phyloP scores from a whole-genome alignment of 352 stramenopile species.

The Pythium aquatile region DNA sequence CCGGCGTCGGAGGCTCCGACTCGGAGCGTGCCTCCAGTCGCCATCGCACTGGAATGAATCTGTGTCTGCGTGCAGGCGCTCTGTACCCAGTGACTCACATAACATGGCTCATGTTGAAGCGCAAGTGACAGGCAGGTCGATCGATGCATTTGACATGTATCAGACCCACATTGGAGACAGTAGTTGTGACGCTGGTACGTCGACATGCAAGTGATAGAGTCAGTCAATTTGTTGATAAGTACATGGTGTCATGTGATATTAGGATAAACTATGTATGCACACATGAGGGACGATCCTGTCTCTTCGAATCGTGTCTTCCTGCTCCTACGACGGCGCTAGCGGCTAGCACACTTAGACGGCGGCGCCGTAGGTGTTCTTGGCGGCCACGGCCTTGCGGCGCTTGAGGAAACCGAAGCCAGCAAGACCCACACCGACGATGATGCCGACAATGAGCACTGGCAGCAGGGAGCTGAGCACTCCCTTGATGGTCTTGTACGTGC shows the following conservation, averaged over 20 bases:
- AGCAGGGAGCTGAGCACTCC: constrained; percentile 50
- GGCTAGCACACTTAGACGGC: not conserved
- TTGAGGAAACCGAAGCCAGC: constrained; percentile 43
- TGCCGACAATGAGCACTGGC: constrained; percentile 54
- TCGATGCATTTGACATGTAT: not conserved
- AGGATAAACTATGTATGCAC: not conserved
- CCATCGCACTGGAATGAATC: not conserved
- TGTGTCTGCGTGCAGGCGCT: not conserved
- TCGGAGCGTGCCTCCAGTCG: too few species aligned
- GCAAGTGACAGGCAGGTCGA: not conserved
- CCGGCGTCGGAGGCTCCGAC: not conserved
- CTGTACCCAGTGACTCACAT: not conserved
- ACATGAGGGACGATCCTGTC: not conserved
- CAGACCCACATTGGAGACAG: too few species aligned
- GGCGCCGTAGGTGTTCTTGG: constrained; percentile 1
- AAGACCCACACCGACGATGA: constrained; percentile 43
- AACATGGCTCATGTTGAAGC: too few species aligned
- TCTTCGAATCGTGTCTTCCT: not conserved
- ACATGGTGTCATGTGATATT: not conserved
- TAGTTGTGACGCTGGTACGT: too few species aligned
- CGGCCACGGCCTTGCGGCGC: constrained; percentile 30
- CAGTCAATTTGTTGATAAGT: not conserved
- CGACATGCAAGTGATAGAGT: too few species aligned
- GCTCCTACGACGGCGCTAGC: not conserved
- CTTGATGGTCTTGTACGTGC: constrained; percentile 57